phyloP scores from a whole-genome alignment of 495 filamentous ascomycete species.

The Viridothelium virens region DNA sequence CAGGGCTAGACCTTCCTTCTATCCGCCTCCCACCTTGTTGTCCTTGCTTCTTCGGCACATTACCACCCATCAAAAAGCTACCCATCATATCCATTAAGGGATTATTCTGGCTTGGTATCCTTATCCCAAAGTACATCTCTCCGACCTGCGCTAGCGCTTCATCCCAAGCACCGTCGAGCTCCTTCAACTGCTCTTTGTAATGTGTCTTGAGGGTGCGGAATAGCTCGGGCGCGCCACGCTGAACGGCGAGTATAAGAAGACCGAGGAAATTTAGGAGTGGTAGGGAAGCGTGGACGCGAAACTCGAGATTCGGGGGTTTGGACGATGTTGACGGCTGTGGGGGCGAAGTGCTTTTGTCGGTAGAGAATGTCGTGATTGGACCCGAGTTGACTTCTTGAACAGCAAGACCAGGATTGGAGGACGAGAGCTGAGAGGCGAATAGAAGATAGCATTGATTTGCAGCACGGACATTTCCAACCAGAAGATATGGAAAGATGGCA shows the following conservation, averaged over 20 bases:
- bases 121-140: constrained; percentile 97
- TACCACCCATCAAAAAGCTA: constrained; percentile 72
- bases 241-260: constrained; percentile 72
- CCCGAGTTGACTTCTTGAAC: constrained; percentile 73
- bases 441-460: constrained; percentile 73
- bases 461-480: constrained; percentile 80
- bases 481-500: constrained; percentile 84
- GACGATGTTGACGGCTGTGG: background rate
- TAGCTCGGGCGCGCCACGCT: constrained; percentile 70
- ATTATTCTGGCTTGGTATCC: constrained; percentile 77
- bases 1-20: constrained; percentile 19
- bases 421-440: constrained; percentile 65
- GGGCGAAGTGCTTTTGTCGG: constrained; percentile 9
- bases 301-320: constrained; percentile 50
- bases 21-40: constrained; percentile 43
- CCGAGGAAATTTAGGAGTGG: constrained; percentile 90
- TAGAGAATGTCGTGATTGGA: constrained; percentile 10
- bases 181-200: constrained; percentile 68
- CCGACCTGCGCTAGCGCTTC: constrained; percentile 79
- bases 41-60: constrained; percentile 39
- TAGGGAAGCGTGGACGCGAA: constrained; percentile 75
- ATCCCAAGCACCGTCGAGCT: constrained; percentile 62
- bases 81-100: constrained; percentile 97
- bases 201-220: constrained; percentile 75
- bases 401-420: constrained; percentile 58